These are phyloP conservation scores for Raphanus sativus DNA, from an alignment of 345 rosid species.

Conservation along the genomic window DNA sequence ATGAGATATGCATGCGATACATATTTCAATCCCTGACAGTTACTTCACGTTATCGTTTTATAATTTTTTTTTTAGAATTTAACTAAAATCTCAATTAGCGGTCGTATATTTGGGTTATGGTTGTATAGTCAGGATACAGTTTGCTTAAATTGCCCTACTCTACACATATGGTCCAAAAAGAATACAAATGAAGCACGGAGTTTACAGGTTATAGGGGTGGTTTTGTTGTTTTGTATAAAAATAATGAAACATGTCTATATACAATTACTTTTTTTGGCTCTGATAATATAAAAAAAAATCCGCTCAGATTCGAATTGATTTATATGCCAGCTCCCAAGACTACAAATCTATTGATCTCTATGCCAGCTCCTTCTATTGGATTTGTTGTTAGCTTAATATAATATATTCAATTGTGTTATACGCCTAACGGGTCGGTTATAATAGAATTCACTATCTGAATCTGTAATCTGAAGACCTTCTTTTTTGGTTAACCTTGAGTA, in stretches of 20 bases:
- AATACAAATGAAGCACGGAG: background rate
- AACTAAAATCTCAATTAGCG: too few relatives aligned
- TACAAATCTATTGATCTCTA: background rate
- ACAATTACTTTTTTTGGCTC: background rate
- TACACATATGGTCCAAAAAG: background rate
- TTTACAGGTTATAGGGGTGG: background rate
- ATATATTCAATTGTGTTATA: background rate
- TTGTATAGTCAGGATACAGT: background rate
- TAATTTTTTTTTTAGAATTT: too few relatives aligned
- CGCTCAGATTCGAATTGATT: conserved; percentile 16
- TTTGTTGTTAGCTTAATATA: conserved; percentile 26
- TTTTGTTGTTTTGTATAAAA: background rate
- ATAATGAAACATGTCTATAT: background rate
- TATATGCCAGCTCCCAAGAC: conserved; percentile 19
- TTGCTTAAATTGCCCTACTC: background rate
- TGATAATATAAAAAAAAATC: background rate
- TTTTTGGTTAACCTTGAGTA: background rate
- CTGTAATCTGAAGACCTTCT: background rate
- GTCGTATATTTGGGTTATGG: conserved; percentile 1
- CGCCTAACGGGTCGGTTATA: background rate
- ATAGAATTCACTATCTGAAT: background rate
- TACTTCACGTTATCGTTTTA: too few relatives aligned
- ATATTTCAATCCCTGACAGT: too few relatives aligned
- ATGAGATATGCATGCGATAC: too few relatives aligned
- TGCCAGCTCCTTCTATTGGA: conserved; percentile 32